phyloP scores from a whole-genome alignment of 1,284 basidiomycete species.

The Sanghuangporus weigelae region DNA sequence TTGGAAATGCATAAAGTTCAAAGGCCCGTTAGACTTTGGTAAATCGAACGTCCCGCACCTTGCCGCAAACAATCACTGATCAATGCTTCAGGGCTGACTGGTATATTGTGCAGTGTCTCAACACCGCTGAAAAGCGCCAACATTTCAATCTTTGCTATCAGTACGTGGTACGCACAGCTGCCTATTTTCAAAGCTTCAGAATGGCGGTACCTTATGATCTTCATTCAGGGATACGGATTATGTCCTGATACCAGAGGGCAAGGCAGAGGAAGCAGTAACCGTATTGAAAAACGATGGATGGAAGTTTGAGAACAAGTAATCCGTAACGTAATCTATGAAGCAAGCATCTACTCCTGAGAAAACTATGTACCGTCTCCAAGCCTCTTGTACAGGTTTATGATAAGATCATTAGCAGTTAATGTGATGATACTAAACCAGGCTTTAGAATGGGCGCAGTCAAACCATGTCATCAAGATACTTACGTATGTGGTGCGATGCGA shows the following conservation, averaged over 20 bases:
- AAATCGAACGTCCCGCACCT: conserved; percentile 20
- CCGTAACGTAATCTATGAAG: not conserved
- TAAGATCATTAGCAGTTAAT: conserved; percentile 82
- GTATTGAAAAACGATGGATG: conserved; percentile 45
- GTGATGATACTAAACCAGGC: conserved; percentile 62
- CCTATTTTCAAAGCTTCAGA: not conserved
- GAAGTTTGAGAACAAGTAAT: conserved; percentile 21
- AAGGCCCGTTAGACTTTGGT: conserved; percentile 66
- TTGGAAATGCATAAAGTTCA: conserved; percentile 59
- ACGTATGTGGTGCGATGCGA: conserved; percentile 91
- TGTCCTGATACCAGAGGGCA: conserved; percentile 45
- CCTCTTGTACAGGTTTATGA: conserved; percentile 68
- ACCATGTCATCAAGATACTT: conserved; percentile 25
- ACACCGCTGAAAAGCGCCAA: conserved; percentile 49
- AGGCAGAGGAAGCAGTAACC: conserved; percentile 35
- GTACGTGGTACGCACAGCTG: conserved; percentile 53
- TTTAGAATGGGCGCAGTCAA: not conserved
- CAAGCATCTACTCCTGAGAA: not conserved
- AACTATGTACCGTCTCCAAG: conserved; percentile 12
- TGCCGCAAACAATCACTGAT: not conserved
- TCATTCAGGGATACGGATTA: conserved; percentile 56
- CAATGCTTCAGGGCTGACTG: conserved; percentile 42
- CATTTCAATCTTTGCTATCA: conserved; percentile 58
- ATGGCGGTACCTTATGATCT: not conserved
- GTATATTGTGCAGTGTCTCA: conserved; percentile 52